Percentiles rank a stretch among this genome's conserved stretches.
Evolutionary conservation across 1,139 yeast species (phyloP).

Genomic region (Nakaseomyces bracarensis): DNA sequence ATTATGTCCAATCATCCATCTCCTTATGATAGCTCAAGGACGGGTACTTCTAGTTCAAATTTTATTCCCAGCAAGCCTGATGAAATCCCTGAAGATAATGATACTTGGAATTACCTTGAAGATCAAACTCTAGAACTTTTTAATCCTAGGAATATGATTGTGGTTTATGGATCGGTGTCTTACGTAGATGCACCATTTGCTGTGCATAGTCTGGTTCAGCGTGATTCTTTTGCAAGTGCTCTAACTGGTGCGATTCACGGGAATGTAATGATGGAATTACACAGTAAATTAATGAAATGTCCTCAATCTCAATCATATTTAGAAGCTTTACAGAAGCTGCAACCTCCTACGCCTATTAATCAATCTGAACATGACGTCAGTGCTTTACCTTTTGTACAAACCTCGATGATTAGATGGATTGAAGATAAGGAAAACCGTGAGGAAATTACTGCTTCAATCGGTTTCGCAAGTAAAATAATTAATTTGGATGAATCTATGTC

Average conservation of each 20-base stretch:
- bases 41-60: background rate
- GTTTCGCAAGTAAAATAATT: background rate
- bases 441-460: constrained; percentile 10
- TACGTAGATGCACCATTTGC: constrained; percentile 17
- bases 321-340: background rate
- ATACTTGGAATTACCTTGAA: background rate
- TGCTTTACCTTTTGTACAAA: constrained; percentile 15
- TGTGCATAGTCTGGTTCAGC: constrained; percentile 14
- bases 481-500: constrained; percentile 17
- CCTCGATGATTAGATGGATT: constrained; percentile 17
- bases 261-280: constrained; percentile 14
- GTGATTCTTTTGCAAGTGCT: constrained; percentile 15
- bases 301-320: background rate
- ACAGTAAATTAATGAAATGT: constrained; percentile 3
- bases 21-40: background rate
- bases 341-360: constrained; percentile 1
- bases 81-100: background rate
- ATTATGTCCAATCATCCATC: background rate
- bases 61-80: background rate
- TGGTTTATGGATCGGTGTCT: constrained; percentile 14
- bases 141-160: constrained; percentile 15
- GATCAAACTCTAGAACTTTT: constrained; percentile 11
- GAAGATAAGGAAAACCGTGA: constrained; percentile 12
- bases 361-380: constrained; percentile 8
- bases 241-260: constrained; percentile 18